Base-by-base conservation (phyloP, 2,329 filamentous ascomycete species). In the Fusarium zealandicum region DNA sequence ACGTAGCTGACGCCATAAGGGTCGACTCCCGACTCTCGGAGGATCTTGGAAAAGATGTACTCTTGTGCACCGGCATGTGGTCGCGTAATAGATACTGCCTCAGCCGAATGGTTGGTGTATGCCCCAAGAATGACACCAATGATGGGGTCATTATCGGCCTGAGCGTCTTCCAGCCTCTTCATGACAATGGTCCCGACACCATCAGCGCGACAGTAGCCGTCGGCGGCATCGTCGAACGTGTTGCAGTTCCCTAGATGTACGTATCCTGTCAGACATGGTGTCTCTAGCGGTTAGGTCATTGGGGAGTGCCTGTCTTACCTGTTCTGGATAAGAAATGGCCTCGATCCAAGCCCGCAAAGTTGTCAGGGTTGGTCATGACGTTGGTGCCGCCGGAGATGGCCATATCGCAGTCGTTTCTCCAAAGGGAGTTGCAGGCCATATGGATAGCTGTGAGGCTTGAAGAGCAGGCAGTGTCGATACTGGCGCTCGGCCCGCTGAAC, bases 371-470 rank as follows among this genome's bases (percentile, higher is more conserved):
- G 31, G 84, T 87, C 39, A 89, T 64, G 7, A 89, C 77, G 55
- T 88, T 89, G 13, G 90, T 76, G 59, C 90, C 90, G 59, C 90
- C 90, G 13, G 90, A 87, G 32, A 92, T 84, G 2, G 90, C 90
- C n/a, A 88, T 92, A 69, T 93, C 90, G 62, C 87, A 91, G 64
- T 95, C 90, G 22, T 85, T 82, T 12, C 78, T 78, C 79, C 82
- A 85, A 0, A 90, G 78, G 2, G 89, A 85, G 10, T 86, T 87
- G 74, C 90, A 92, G 4, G 76, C 76, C 2, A 90, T 75, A 63
- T 90, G 85, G 54, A 92, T 85, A 1, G 88, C 87, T 7, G 88
- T 85, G 16, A 89, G 79, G 59, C 85, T 88, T 1, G 88, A 91
- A 1, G 88, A 90, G 70, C 89, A 92, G 22, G 89, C 89, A 17